Evolutionary conservation across 2,329 filamentous ascomycete genomes (phyloP).

Genomic region (Hawksworthiomyces lignivorus): DNA sequence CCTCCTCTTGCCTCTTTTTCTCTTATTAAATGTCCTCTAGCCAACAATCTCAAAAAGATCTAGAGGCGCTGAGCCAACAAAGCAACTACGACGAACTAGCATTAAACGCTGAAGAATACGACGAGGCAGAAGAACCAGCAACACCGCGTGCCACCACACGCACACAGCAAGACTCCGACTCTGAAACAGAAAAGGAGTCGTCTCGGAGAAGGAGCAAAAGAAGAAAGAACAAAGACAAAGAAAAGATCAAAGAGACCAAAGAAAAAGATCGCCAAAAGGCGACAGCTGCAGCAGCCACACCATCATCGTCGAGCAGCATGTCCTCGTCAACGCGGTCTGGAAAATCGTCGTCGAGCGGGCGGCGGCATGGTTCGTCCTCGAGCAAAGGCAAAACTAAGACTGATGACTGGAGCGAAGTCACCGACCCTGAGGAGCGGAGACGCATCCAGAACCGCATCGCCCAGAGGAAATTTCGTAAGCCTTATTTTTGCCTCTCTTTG

Average conservation of each 20-base stretch:
- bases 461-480: slow-evolving; percentile 66
- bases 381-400: slow-evolving; percentile 40
- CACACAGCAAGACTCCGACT: slow-evolving; percentile 17
- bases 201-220: slow-evolving; percentile 4
- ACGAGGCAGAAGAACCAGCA: background rate
- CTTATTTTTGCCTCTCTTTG: slow-evolving; percentile 2
- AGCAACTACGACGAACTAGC: background rate
- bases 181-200: slow-evolving; percentile 20
- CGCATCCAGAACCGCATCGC: slow-evolving; percentile 71
- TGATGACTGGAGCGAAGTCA: slow-evolving; percentile 63
- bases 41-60: slow-evolving; percentile 7
- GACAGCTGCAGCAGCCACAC: background rate
- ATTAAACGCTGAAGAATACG: background rate
- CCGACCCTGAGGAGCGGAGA: slow-evolving; percentile 62
- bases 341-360: slow-evolving; percentile 16
- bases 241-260: background rate
- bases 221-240: slow-evolving; percentile 4
- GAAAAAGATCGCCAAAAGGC: background rate
- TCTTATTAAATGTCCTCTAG: slow-evolving; percentile 14
- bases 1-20: background rate
- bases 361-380: slow-evolving; percentile 15
- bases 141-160: slow-evolving; percentile 4
- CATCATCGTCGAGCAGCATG: slow-evolving; percentile 19
- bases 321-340: slow-evolving; percentile 18
- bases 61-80: slow-evolving; percentile 5